Evolutionary conservation across 495 filamentous ascomycete species (phyloP).

Genomic region (Ramalina peruviana): DNA sequence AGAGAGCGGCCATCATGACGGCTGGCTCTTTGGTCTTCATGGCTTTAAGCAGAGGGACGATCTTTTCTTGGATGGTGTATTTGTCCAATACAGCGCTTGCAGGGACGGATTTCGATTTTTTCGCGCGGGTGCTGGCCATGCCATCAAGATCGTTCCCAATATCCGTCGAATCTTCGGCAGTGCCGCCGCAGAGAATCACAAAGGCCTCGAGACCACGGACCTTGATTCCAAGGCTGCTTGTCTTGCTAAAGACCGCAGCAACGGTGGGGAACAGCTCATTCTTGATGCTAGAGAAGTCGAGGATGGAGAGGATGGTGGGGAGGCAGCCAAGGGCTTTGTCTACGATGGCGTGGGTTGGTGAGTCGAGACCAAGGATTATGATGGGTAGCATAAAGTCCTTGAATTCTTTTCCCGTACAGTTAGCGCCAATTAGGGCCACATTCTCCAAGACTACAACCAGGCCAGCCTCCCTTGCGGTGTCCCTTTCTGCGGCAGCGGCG

Average conservation of each 20-base stretch:
- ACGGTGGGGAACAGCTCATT: conserved; percentile 89
- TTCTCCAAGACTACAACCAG: conserved; percentile 82
- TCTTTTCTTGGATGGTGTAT: conserved; percentile 93
- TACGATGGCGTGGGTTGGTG: conserved; percentile 72
- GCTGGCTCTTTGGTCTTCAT: conserved; percentile 98
- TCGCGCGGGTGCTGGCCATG: conserved; percentile 28
- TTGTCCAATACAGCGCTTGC: conserved; percentile 79
- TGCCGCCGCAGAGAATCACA: conserved; percentile 71
- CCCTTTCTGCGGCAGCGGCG: conserved; percentile 48
- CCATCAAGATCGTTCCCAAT: conserved; percentile 61
- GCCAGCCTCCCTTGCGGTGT: conserved; percentile 74
- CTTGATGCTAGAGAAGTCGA: conserved; percentile 93
- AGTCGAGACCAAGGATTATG: conserved; percentile 67
- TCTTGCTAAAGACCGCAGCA: conserved; percentile 77
- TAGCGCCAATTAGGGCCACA: conserved; percentile 54
- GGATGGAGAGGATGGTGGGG: conserved; percentile 56
- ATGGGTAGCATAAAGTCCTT: conserved; percentile 82
- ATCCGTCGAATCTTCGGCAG: conserved; percentile 24
- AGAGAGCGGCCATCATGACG: conserved; percentile 88
- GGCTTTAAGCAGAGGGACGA: conserved; percentile 74
- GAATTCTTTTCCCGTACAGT: conserved; percentile 81
- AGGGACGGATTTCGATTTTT: conserved; percentile 34
- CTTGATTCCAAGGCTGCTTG: conserved; percentile 86
- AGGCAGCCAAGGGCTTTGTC: conserved; percentile 70
- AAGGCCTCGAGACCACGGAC: conserved; percentile 83